A percentile compares a stretch with the other conserved stretches of the same genome.
Evolutionary conservation across 495 filamentous ascomycete genomes (phyloP).

Genomic region (Penicillium psychrofluorescens): DNA sequence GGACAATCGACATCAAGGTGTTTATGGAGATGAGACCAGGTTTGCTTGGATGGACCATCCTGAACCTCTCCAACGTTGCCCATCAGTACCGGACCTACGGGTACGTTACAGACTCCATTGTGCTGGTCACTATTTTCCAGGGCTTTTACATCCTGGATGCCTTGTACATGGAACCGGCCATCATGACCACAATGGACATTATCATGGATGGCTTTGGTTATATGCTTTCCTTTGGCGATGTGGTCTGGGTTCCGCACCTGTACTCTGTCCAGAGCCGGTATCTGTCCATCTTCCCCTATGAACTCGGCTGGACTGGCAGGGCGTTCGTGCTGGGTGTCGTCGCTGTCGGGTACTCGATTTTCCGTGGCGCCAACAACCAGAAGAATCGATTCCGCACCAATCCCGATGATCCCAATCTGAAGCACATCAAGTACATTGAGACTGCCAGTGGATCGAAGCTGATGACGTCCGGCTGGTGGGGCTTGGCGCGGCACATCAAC

Average conservation of each 20-base stretch:
- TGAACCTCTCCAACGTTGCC: slow-evolving; percentile 78
- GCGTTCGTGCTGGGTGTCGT: slow-evolving; percentile 57
- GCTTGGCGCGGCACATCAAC: slow-evolving; percentile 86
- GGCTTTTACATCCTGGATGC: slow-evolving; percentile 78
- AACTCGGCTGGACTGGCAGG: slow-evolving; percentile 61
- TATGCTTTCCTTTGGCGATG: slow-evolving; percentile 93
- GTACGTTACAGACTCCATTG: slow-evolving; percentile 78
- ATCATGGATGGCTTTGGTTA: slow-evolving; percentile 92
- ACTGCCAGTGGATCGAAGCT: slow-evolving; percentile 76
- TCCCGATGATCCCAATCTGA: slow-evolving; percentile 72
- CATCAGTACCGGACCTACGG: slow-evolving; percentile 82
- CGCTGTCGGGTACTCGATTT: slow-evolving; percentile 71
- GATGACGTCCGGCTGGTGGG: slow-evolving; percentile 93
- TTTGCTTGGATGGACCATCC: slow-evolving; percentile 79
- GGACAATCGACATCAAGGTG: slow-evolving; percentile 79
- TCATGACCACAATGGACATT: slow-evolving; percentile 95
- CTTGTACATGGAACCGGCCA: slow-evolving; percentile 82
- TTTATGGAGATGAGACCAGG: slow-evolving; percentile 90
- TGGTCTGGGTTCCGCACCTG: slow-evolving; percentile 88
- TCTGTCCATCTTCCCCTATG: slow-evolving; percentile 71
- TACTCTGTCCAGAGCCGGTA: slow-evolving; percentile 88
- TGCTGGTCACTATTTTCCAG: slow-evolving; percentile 75
- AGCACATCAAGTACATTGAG: slow-evolving; percentile 79
- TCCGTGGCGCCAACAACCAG: slow-evolving; percentile 85
- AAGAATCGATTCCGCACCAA: slow-evolving; percentile 92